These are phyloP conservation scores for Xylaria sp. DNA, from an alignment of 2,329 filamentous ascomycete species.

Conservation along the genomic window DNA sequence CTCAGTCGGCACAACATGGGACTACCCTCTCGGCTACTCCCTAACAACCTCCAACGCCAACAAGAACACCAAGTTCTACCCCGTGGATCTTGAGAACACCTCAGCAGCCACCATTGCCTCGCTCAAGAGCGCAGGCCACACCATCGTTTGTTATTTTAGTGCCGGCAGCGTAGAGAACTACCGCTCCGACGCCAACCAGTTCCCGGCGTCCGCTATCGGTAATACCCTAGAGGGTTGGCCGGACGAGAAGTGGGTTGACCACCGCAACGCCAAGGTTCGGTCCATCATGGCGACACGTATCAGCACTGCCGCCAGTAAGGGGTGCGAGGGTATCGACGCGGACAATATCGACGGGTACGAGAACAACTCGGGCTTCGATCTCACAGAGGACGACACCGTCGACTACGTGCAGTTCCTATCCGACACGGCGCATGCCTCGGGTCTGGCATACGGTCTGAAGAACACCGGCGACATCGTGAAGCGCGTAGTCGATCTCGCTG, in stretches of 20 bases:
- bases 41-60: too few species aligned
- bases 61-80: too few species aligned
- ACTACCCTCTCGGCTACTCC: too few species aligned
- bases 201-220: conserved; percentile 51
- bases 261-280: conserved; percentile 53
- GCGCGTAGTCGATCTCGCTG: conserved; percentile 43
- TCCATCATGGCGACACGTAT: conserved; percentile 59
- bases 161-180: conserved; percentile 63
- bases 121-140: conserved; percentile 10
- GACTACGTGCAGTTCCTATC: too few species aligned
- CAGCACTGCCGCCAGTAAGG: conserved; percentile 52
- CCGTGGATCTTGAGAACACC: too few species aligned
- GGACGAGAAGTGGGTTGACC: conserved; percentile 62
- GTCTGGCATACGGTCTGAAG: conserved; percentile 37
- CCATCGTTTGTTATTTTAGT: conserved; percentile 68
- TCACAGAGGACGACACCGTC: too few species aligned
- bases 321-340: conserved; percentile 64
- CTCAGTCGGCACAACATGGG: too few species aligned
- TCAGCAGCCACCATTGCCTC: too few species aligned
- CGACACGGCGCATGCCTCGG: too few species aligned
- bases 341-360: conserved; percentile 66
- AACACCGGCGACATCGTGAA: conserved; percentile 59
- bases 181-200: conserved; percentile 53
- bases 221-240: conserved; percentile 57
- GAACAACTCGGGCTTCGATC: conserved; percentile 56